Evolutionary conservation across 2,329 filamentous ascomycete genomes (phyloP).

Genomic region (Rhynchosporium agropyri): DNA sequence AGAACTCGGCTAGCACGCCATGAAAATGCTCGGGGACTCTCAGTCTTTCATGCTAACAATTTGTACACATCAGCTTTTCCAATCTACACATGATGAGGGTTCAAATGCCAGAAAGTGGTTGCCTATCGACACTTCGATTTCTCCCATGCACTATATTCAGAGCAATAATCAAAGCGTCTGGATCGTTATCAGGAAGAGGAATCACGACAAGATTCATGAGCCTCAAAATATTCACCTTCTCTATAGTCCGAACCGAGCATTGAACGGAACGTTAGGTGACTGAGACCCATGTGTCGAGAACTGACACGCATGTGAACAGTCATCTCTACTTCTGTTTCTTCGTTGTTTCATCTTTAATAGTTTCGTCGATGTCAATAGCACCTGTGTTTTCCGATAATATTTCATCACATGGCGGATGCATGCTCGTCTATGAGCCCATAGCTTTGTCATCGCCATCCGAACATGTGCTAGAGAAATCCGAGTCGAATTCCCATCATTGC

Average conservation of each 20-base stretch:
- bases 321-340: not conserved
- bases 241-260: not conserved
- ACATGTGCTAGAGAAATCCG: not conserved
- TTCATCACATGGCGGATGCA: not conserved
- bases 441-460: not conserved
- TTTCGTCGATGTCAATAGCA: not conserved
- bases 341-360: not conserved
- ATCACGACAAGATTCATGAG: slow-evolving; percentile 9
- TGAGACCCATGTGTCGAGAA: not conserved
- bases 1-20: too few relatives aligned
- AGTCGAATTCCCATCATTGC: not conserved
- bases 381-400: not conserved
- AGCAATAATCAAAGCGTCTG: slow-evolving; percentile 18
- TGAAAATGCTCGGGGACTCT: too few relatives aligned
- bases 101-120: too few relatives aligned
- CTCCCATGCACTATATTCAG: slow-evolving; percentile 26
- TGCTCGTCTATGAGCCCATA: not conserved
- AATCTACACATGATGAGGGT: too few relatives aligned
- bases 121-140: not conserved
- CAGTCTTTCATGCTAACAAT: too few relatives aligned
- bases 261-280: not conserved
- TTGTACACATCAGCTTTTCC: too few relatives aligned
- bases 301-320: not conserved
- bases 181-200: slow-evolving; percentile 20
- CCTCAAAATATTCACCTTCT: not conserved